phyloP scores from a whole-genome alignment of 345 rosid species.

The Hibiscus syriacus region DNA sequence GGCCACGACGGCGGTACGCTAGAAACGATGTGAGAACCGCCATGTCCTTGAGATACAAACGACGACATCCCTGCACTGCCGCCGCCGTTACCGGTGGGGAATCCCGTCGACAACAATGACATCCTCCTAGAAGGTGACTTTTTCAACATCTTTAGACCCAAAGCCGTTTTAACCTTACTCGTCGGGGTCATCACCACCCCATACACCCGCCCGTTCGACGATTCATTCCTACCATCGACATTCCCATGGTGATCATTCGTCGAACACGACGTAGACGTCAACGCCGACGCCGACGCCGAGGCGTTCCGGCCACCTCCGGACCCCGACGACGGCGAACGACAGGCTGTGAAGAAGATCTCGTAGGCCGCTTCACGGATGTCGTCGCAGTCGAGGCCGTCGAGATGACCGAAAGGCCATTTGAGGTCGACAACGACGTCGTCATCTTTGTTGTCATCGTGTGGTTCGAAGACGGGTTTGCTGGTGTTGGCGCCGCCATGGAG shows the following conservation, averaged over 20 bases:
- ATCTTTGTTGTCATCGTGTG: not conserved
- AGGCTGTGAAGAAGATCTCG: conserved; percentile 82
- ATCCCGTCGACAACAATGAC: conserved; percentile 25
- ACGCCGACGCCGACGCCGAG: conserved; percentile 34
- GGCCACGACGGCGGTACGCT: conserved; percentile 27
- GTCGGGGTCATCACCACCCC: conserved; percentile 74
- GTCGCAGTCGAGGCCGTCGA: conserved; percentile 44
- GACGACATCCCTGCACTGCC: conserved; percentile 36
- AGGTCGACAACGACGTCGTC: conserved; percentile 29
- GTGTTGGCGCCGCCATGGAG: conserved; percentile 20
- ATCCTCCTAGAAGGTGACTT: conserved; percentile 65
- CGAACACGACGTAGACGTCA: conserved; percentile 26
- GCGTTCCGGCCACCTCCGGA: conserved; percentile 78
- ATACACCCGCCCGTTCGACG: conserved; percentile 20
- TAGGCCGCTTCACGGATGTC: conserved; percentile 86
- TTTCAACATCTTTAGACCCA: conserved; percentile 76
- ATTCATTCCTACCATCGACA: conserved; percentile 30
- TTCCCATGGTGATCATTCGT: conserved; percentile 26
- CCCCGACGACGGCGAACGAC: conserved; percentile 80
- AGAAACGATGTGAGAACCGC: not conserved
- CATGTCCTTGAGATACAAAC: conserved; percentile 24
- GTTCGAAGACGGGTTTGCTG: not conserved
- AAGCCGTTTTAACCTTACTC: conserved; percentile 65
- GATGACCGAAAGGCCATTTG: conserved; percentile 66
- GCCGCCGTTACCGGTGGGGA: conserved; percentile 13